Percentiles rank a stretch among this genome's conserved stretches.
These are phyloP conservation scores for Phoenix dactylifera DNA, from an alignment of 176 grass and related monocot genomes.

Conservation along the genomic window DNA sequence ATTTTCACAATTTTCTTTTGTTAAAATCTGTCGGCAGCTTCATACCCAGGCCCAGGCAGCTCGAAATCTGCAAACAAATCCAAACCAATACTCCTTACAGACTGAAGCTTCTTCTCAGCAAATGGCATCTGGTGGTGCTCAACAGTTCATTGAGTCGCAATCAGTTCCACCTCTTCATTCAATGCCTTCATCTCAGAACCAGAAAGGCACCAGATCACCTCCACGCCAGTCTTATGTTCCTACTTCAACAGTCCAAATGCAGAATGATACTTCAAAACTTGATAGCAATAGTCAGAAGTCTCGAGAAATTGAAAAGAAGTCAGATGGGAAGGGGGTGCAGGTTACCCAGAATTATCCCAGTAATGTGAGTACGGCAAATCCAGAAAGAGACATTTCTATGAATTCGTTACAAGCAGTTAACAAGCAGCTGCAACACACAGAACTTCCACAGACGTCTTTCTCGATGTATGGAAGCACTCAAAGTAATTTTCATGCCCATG, in stretches of 20 bases:
- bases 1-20: conserved; percentile 27
- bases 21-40: conserved; percentile 29
- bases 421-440: conserved; percentile 36
- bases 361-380: conserved; percentile 27
- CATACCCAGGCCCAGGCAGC: conserved; percentile 43
- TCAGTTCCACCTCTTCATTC: conserved; percentile 8
- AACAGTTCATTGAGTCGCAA: conserved; percentile 25
- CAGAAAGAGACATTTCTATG: conserved; percentile 9
- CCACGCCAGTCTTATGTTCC: conserved; percentile 13
- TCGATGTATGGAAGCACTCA: conserved; percentile 33
- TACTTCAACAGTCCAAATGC: conserved; percentile 45
- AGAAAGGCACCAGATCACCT: conserved; percentile 6
- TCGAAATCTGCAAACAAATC: conserved; percentile 29
- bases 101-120: conserved; percentile 55
- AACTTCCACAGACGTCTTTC: conserved; percentile 52
- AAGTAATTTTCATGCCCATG: conserved; percentile 41
- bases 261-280: conserved; percentile 23
- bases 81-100: conserved; percentile 46
- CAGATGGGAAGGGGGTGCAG: conserved; percentile 35
- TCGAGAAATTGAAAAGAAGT: conserved; percentile 29
- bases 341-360: conserved; percentile 24
- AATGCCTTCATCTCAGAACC: conserved; percentile 13
- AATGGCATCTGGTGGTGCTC: conserved; percentile 36
- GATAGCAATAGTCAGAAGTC: conserved; percentile 30
- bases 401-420: conserved; percentile 10